Conservation (phyloP, 441 rosid species). For the Croton laevigatus region DNA sequence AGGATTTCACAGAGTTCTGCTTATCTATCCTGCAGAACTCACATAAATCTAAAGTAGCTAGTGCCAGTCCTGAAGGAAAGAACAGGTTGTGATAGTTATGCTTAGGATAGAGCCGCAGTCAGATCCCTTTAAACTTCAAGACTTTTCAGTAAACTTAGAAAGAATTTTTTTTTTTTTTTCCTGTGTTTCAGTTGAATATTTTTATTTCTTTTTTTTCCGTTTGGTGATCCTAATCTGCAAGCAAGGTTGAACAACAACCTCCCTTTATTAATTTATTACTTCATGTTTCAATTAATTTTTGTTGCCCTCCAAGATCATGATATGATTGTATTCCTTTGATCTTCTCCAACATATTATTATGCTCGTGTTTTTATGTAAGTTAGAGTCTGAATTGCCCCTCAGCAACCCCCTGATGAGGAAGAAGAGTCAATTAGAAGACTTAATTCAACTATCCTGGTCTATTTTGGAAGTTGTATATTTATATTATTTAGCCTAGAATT, state of each 20-base stretch:
- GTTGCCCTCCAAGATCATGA: background rate
- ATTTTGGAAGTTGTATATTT: too few relatives aligned
- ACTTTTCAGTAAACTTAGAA: background rate
- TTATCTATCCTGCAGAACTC: background rate
- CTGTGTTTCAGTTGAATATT: background rate
- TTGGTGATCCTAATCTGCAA: background rate
- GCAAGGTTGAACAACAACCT: background rate
- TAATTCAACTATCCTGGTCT: too few relatives aligned
- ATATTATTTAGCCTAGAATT: too few relatives aligned
- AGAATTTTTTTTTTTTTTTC: background rate
- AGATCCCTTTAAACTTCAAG: background rate
- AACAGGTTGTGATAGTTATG: background rate
- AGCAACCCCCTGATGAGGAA: too few relatives aligned
- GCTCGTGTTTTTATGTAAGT: background rate
- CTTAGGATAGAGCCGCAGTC: background rate
- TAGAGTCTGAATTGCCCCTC: background rate
- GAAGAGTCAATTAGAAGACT: too few relatives aligned
- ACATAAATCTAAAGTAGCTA: background rate
- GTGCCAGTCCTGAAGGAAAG: background rate
- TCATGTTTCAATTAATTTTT: background rate
- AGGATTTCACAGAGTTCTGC: background rate
- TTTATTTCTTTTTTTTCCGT: background rate
- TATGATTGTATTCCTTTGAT: background rate
- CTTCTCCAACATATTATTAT: background rate
- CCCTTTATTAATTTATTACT: background rate